phyloP scores from a whole-genome alignment of 331 rosid species.

The Acacia concinna region DNA sequence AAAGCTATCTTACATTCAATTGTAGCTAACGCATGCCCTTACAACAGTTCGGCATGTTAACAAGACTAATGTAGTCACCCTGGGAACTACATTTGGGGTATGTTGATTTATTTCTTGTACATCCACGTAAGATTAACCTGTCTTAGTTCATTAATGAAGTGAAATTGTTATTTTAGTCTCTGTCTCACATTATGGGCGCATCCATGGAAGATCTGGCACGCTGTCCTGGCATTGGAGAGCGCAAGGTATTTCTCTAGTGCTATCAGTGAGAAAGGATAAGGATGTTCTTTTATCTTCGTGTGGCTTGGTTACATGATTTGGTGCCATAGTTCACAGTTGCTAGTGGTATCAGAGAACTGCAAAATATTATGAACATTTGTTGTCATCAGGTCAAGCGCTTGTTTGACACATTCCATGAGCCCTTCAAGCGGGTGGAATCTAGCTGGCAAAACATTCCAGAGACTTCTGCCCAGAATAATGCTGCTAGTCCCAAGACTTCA shows the following conservation, averaged over 20 bases:
- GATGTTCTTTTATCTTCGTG: not conserved
- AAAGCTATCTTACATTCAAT: slow-evolving; percentile 34
- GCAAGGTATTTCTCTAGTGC: slow-evolving; percentile 61
- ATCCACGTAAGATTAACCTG: slow-evolving; percentile 11
- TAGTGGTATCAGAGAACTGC: slow-evolving; percentile 7
- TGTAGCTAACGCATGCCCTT: slow-evolving; percentile 75
- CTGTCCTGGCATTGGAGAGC: slow-evolving; percentile 98
- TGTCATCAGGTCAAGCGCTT: slow-evolving; percentile 77
- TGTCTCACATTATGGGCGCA: slow-evolving; percentile 88
- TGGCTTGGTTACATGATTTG: slow-evolving; percentile 16
- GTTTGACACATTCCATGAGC: slow-evolving; percentile 89
- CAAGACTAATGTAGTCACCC: slow-evolving; percentile 97
- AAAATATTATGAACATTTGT: slow-evolving; percentile 19
- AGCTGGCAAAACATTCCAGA: slow-evolving; percentile 56
- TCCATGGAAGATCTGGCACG: slow-evolving; percentile 99
- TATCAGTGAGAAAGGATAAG: slow-evolving; percentile 16
- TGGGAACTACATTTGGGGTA: slow-evolving; percentile 97
- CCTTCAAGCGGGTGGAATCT: slow-evolving; percentile 77
- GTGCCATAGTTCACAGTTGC: not conserved
- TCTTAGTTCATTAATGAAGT: slow-evolving; percentile 13
- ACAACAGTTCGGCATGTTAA: slow-evolving; percentile 91
- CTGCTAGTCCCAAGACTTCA: slow-evolving; percentile 48
- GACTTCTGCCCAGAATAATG: slow-evolving; percentile 46
- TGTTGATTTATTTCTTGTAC: not conserved
- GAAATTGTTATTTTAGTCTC: slow-evolving; percentile 60